Base-by-base conservation (phyloP, 768 basidiomycete genomes). In the Tephrocybe sp. region DNA sequence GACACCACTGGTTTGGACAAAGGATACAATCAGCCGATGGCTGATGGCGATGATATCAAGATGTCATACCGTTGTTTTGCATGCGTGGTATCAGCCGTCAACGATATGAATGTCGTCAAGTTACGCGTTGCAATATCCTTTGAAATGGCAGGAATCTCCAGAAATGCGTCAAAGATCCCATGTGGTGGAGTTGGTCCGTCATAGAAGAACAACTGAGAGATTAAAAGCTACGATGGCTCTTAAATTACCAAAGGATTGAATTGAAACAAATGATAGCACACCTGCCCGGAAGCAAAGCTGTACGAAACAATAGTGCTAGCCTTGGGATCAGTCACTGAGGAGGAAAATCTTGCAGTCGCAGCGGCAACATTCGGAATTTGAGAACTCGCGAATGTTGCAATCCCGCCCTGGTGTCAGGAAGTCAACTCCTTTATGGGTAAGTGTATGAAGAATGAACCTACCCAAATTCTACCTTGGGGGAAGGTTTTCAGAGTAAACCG, bases 381-480 rank as follows among this genome's bases (percentile, higher is more conserved):
- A 30, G 5, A 5, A 30, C 5, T 5, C 11, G 28, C 11, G 11
- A 30, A 30, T 5, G 28, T 30, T 11, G 11, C 11, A 11, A 30
- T 5, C 6, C 28, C 28, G 5, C 28, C 28, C 28, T 30, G 11
- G 5, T 5, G 5, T 30, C 28, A 5, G 28, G 5, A 30, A 30
- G 11, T 5, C 6, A 30, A 11, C 11, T 30, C 28, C 5, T 30
- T 5, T 30, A 11, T 11, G 6, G 28, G 28, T 5, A 5, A 30
- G 28, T 5, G 11, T 30, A 30, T 30, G 28, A 5, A 11, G 11
- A 30, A 30, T 5, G 28, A 30, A 30, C 20, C 14, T 66, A 85
- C 83, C 83, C 83, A 86, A 50, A 86, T 77, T 62, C 75, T 61
- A 1, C 67, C 65, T 65, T 85, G 82, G 3, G 83, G 76, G 57